These are phyloP conservation scores for Russula compacta DNA, from an alignment of 768 basidiomycete species.

Conservation along the genomic window DNA sequence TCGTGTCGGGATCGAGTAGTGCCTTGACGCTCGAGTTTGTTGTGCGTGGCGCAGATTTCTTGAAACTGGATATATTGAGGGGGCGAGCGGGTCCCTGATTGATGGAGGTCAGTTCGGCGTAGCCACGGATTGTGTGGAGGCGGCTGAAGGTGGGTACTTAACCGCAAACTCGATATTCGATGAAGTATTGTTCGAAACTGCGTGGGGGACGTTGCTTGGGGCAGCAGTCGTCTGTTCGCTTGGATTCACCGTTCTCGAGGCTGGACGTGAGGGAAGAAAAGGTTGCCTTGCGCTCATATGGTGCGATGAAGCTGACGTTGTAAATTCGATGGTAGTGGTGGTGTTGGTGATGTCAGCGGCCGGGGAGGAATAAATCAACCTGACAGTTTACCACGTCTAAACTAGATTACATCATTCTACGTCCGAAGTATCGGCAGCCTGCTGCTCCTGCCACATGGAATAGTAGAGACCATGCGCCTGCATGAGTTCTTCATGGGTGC, in stretches of 20 bases:
- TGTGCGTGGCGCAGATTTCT: neutral
- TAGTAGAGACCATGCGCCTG: slow-evolving; percentile 60
- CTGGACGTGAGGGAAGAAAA: slow-evolving; percentile 13
- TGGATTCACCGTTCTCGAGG: slow-evolving; percentile 1
- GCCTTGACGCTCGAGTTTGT: neutral
- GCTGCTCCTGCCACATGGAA: slow-evolving; percentile 79
- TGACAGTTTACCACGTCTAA: neutral
- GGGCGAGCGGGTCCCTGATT: neutral
- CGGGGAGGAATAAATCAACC: no score
- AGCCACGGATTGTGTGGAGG: neutral
- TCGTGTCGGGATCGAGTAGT: neutral
- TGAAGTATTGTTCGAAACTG: neutral
- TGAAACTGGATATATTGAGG: slow-evolving; percentile 10
- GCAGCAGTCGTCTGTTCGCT: neutral
- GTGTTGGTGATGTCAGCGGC: neutral
- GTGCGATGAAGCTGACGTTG: neutral
- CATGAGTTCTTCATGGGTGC: slow-evolving; percentile 84
- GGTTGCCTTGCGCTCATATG: slow-evolving; percentile 16
- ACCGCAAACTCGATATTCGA: neutral
- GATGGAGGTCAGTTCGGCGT: neutral
- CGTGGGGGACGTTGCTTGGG: neutral
- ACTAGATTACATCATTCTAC: slow-evolving; percentile 5
- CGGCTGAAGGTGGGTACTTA: neutral
- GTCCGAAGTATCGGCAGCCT: slow-evolving; percentile 34
- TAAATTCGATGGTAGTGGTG: neutral